phyloP scores from a whole-genome alignment of 225 moss, liverwort and hornwort genomes.

The Antitrichia curtipendula region DNA sequence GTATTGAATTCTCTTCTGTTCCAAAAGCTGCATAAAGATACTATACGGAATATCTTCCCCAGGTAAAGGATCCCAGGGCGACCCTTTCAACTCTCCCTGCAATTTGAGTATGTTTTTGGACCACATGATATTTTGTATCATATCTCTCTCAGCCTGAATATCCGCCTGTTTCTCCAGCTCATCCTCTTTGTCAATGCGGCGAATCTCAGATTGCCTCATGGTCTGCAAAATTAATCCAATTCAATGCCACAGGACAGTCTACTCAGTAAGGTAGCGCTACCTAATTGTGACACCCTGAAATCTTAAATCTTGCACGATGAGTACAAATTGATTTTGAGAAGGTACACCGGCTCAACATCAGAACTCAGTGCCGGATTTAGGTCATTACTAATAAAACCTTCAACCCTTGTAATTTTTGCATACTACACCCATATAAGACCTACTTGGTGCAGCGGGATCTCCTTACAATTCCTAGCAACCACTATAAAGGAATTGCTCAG shows the following conservation, averaged over 20 bases:
- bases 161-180: constrained; percentile 33
- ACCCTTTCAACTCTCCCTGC: constrained; percentile 39
- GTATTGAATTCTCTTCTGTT: constrained; percentile 35
- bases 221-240: constrained; percentile 1
- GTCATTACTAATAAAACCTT: background rate
- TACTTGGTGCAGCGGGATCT: background rate
- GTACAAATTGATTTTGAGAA: background rate
- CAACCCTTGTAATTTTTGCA: background rate
- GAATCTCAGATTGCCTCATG: constrained; percentile 27
- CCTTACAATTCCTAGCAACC: background rate
- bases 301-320: background rate
- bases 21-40: constrained; percentile 43
- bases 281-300: background rate
- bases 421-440: background rate
- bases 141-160: constrained; percentile 35
- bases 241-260: background rate
- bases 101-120: constrained; percentile 31
- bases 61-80: constrained; percentile 53
- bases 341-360: background rate
- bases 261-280: background rate
- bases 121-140: constrained; percentile 34
- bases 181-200: constrained; percentile 10
- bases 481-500: background rate
- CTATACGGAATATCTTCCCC: constrained; percentile 45
- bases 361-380: background rate